phyloP scores from a whole-genome alignment of 2,329 filamentous ascomycete genomes.

The Exophiala mesophila region DNA sequence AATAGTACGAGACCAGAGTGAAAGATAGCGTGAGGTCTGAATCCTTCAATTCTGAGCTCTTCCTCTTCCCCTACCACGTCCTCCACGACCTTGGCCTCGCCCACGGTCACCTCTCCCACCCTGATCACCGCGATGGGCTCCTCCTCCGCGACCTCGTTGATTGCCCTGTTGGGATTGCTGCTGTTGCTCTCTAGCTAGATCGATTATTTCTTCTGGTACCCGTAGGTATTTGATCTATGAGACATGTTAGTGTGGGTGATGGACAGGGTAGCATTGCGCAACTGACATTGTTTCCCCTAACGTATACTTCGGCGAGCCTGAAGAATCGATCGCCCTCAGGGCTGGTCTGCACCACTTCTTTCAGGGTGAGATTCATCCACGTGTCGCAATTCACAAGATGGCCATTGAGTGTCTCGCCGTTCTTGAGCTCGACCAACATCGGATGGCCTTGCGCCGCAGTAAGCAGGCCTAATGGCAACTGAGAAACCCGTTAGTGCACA shows the following conservation, averaged over 20 bases:
- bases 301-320: conserved; percentile 86
- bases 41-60: conserved; percentile 30
- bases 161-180: conserved; percentile 40
- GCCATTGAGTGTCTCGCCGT: conserved; percentile 94
- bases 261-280: too few relatives aligned
- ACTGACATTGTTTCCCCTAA: conserved; percentile 91
- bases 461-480: conserved; percentile 71
- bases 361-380: conserved; percentile 98
- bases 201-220: conserved; percentile 94
- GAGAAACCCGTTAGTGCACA: neutral
- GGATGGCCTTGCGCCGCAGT: conserved; percentile 96
- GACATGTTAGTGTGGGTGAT: neutral
- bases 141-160: conserved; percentile 38
- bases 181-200: conserved; percentile 88
- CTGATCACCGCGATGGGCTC: conserved; percentile 32
- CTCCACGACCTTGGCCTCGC: conserved; percentile 34
- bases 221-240: conserved; percentile 93
- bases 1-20: too few relatives aligned
- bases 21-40: too few relatives aligned
- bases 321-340: conserved; percentile 93
- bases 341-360: conserved; percentile 95
- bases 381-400: conserved; percentile 96
- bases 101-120: conserved; percentile 37
- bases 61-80: conserved; percentile 41
- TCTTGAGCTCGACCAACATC: conserved; percentile 96